phyloP scores from a whole-genome alignment of 2,329 filamentous ascomycete genomes.

The Metarhizium brunneum region DNA sequence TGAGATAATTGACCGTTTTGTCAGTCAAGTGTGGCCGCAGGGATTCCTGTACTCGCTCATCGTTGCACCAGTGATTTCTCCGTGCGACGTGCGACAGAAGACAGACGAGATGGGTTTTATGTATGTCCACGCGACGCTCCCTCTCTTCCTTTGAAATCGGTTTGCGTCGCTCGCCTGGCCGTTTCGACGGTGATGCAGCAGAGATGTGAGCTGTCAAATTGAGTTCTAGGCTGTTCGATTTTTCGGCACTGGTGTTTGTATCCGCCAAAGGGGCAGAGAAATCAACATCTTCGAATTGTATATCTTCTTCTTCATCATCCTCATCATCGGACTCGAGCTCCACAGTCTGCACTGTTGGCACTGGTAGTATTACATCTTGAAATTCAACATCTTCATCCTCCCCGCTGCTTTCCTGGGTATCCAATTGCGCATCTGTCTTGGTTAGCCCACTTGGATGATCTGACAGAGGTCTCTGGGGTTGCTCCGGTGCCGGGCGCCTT shows the following conservation, averaged over 20 bases:
- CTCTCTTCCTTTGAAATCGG: conserved; percentile 45
- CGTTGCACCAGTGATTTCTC: conserved; percentile 87
- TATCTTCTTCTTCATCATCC: conserved; percentile 28
- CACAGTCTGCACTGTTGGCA: conserved; percentile 41
- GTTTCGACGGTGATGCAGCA: conserved; percentile 20
- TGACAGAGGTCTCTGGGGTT: not conserved
- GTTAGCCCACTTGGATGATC: not conserved
- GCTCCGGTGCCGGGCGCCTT: conserved; percentile 16
- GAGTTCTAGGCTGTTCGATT: conserved; percentile 35
- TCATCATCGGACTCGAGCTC: conserved; percentile 39
- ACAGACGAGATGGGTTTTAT: conserved; percentile 79
- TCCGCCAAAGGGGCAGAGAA: conserved; percentile 24
- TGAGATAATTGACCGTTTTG: conserved; percentile 58
- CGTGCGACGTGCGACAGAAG: conserved; percentile 67
- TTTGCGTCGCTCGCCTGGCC: conserved; percentile 34
- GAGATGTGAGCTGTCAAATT: conserved; percentile 40
- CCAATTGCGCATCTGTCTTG: not conserved
- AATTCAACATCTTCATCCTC: conserved; percentile 38
- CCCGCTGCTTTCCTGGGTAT: conserved; percentile 7
- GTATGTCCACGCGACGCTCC: conserved; percentile 58
- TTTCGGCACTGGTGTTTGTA: conserved; percentile 12
- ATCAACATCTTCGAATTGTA: conserved; percentile 40
- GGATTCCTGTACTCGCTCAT: conserved; percentile 54
- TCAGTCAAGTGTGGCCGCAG: conserved; percentile 57
- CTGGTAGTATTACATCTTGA: conserved; percentile 39